Base-by-base conservation (phyloP, 768 basidiomycete genomes). In the Omphalotus guepiniiformis region DNA sequence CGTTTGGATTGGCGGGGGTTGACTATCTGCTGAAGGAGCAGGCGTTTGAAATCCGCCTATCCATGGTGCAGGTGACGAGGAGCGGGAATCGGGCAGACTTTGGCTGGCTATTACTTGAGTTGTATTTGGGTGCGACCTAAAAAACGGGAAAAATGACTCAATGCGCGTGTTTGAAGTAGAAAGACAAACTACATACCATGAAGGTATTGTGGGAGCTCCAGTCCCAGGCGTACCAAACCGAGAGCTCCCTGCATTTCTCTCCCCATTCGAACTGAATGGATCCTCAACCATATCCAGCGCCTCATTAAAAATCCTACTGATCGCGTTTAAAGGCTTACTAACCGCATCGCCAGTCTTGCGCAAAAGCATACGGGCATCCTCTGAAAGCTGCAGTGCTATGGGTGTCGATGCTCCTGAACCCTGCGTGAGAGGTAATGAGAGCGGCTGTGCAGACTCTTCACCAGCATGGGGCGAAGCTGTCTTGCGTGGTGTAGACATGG, bases 281-380 rank as follows among this genome's bases (percentile, higher is more conserved):
- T 79, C 82, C 52, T 85, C 83, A 0, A 77, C 79, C 28, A 78
- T 76, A 56, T 91, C 88, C 9, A 93, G 67, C 0, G 89, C 91
- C 37, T 88, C 88, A 51, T 79, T 88, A 62, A 95, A 85, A 51
- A 96, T 93, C 42, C 88, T 81, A 15, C 91, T 79, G 42, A 96
- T 86, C 1, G 93, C 90, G 53, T 72, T 88, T n/a, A 96, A 75
- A 3, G 93, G 93, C 62, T 92, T 93, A 6, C 88, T 92, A 48
- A 95, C 85, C 0, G 82, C 88, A 60, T 93, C 89, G 6, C 93
- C 91, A 0, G 93, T 95, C 62, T 87, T 88, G 65, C 93, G 93
- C 36, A 95, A 73, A 25, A 95, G 76, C 19, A 85, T 76, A 30
- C 80, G 81, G 1, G 92, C 93, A 57, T 94, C 92, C 43, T 88